phyloP scores from a whole-genome alignment of 2,329 filamentous ascomycete species.

The Stromatinia cepivora region DNA sequence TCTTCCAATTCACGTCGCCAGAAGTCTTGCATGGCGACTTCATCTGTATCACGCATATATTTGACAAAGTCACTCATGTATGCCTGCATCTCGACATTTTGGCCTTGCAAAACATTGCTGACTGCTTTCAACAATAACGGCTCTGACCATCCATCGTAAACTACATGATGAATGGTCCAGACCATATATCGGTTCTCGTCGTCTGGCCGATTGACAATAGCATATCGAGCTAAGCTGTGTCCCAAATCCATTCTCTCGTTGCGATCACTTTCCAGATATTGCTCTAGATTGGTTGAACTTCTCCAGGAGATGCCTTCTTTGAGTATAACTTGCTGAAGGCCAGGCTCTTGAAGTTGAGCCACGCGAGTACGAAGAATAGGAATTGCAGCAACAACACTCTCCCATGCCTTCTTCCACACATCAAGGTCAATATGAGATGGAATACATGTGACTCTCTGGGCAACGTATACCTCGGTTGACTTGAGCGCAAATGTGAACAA shows the following conservation, averaged over 20 bases:
- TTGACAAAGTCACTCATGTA: constrained; percentile 51
- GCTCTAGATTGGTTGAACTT: constrained; percentile 29
- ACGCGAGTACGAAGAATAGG: constrained; percentile 44
- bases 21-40: constrained; percentile 42
- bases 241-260: constrained; percentile 37
- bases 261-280: constrained; percentile 32
- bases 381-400: constrained; percentile 33
- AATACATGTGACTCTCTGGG: constrained; percentile 27
- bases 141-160: constrained; percentile 57
- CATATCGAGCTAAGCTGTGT: constrained; percentile 31
- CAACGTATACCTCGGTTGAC: constrained; percentile 14
- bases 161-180: constrained; percentile 56
- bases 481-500: constrained; percentile 30
- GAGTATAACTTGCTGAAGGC: constrained; percentile 34
- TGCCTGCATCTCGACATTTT: constrained; percentile 35
- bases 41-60: constrained; percentile 47
- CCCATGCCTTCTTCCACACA: constrained; percentile 39
- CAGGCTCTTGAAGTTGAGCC: constrained; percentile 38
- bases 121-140: constrained; percentile 39
- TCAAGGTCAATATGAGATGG: constrained; percentile 32
- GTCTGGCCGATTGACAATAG: constrained; percentile 27
- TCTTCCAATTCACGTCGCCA: constrained; percentile 50
- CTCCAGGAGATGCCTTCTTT: constrained; percentile 32
- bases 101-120: constrained; percentile 29
- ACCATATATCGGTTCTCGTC: constrained; percentile 46